Percentiles rank a stretch among this genome's conserved stretches.
These are phyloP conservation scores for Rickenella mellea DNA, from an alignment of 768 basidiomycete species.

Conservation along the genomic window DNA sequence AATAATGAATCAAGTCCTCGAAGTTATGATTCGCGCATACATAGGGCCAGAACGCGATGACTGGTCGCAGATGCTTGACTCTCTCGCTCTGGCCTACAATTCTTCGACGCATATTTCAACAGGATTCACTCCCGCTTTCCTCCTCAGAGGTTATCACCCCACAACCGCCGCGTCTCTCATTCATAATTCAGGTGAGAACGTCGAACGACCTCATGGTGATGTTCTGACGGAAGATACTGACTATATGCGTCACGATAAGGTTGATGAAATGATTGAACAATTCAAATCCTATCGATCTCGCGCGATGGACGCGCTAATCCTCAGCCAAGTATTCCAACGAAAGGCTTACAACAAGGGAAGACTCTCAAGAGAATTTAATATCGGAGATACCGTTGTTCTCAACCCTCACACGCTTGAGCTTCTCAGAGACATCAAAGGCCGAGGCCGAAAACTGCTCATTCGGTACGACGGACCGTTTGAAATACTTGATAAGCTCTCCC, in stretches of 20 bases:
- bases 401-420: conserved; percentile 17
- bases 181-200: conserved; percentile 24
- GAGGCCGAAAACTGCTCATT: conserved; percentile 19
- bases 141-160: conserved; percentile 21
- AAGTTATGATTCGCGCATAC: conserved; percentile 20
- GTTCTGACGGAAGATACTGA: conserved; percentile 24
- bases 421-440: conserved; percentile 13
- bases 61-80: conserved; percentile 21
- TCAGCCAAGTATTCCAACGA: conserved; percentile 7
- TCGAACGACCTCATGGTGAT: conserved; percentile 21
- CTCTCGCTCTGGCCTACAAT: conserved; percentile 25
- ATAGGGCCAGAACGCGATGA: conserved; percentile 20
- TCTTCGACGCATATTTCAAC: conserved; percentile 17
- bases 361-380: conserved; percentile 13
- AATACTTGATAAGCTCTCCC: conserved; percentile 16
- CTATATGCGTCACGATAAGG: not conserved
- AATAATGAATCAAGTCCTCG: conserved; percentile 20
- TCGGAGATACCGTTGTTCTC: conserved; percentile 20
- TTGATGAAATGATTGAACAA: conserved; percentile 4
- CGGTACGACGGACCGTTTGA: conserved; percentile 24
- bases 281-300: conserved; percentile 4
- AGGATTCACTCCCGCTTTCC: conserved; percentile 21
- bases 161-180: too few species aligned
- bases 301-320: conserved; percentile 6
- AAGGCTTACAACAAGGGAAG: conserved; percentile 12